These are phyloP conservation scores for Trametes elegans DNA, from an alignment of 768 basidiomycete genomes.

Conservation along the genomic window DNA sequence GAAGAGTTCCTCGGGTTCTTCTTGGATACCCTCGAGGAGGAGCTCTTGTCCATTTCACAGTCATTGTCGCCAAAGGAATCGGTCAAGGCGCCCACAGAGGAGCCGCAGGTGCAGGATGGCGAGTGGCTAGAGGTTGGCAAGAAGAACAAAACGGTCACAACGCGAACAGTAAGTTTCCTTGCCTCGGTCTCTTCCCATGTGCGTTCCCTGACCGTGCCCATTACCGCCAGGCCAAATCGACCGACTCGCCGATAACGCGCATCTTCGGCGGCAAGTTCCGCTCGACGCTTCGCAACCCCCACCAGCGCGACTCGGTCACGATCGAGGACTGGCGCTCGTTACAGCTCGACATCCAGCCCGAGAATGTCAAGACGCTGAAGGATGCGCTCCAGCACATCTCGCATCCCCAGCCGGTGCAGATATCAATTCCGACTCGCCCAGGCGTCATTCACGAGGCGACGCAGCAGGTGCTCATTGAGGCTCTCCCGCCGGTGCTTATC, in stretches of 20 bases:
- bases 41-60: constrained; percentile 67
- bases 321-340: constrained; percentile 92
- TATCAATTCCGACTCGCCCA: constrained; percentile 56
- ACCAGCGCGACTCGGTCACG: constrained; percentile 81
- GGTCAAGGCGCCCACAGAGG: constrained; percentile 25
- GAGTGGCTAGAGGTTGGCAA: constrained; percentile 95
- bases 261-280: constrained; percentile 95
- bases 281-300: constrained; percentile 76
- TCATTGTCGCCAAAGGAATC: constrained; percentile 39
- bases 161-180: constrained; percentile 62
- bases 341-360: constrained; percentile 85
- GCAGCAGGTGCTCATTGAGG: constrained; percentile 74
- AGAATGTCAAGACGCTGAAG: constrained; percentile 71
- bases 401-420: constrained; percentile 76
- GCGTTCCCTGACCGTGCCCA: too few species aligned
- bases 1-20: constrained; percentile 99
- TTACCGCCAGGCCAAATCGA: constrained; percentile 79
- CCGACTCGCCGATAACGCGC: constrained; percentile 84
- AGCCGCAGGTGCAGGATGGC: constrained; percentile 46
- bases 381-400: constrained; percentile 82
- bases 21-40: constrained; percentile 92
- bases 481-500: constrained; percentile 79
- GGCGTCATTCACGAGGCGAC: constrained; percentile 67
- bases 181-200: too few species aligned
- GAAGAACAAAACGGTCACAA: constrained; percentile 76